phyloP scores from a whole-genome alignment of 2,329 filamentous ascomycete species.

The Zalaria sp. region DNA sequence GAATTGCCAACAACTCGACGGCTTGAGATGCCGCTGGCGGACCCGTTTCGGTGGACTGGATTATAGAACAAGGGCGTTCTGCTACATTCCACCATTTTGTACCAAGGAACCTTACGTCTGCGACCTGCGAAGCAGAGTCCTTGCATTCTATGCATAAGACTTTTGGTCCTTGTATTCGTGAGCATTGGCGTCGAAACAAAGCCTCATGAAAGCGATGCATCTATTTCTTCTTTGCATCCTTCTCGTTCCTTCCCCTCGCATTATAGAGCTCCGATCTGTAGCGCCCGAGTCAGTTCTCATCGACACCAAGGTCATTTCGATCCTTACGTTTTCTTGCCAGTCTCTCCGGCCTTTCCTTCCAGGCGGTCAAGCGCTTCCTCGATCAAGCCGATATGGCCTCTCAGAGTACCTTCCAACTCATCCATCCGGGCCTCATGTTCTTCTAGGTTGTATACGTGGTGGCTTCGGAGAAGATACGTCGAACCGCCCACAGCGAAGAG shows the following conservation, averaged over 20 bases:
- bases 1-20: too few species aligned
- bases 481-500: slow-evolving; percentile 8
- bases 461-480: slow-evolving; percentile 9
- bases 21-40: too few species aligned
- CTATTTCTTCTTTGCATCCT: slow-evolving; percentile 7
- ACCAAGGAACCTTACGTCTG: too few species aligned
- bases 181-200: too few species aligned
- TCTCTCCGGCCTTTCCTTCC: slow-evolving; percentile 23
- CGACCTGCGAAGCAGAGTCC: too few species aligned
- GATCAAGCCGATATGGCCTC: slow-evolving; percentile 33
- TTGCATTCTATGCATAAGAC: too few species aligned
- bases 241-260: slow-evolving; percentile 14
- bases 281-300: background rate
- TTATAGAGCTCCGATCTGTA: slow-evolving; percentile 14
- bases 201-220: too few species aligned
- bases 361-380: slow-evolving; percentile 31
- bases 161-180: too few species aligned
- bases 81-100: too few species aligned
- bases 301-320: slow-evolving; percentile 1
- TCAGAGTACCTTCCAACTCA: slow-evolving; percentile 32
- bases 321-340: slow-evolving; percentile 23
- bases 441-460: slow-evolving; percentile 28
- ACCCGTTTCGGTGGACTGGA: too few species aligned
- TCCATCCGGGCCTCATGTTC: slow-evolving; percentile 35
- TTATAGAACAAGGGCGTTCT: too few species aligned